Base-by-base conservation (phyloP, 2,329 filamentous ascomycete species). In the Gaeumannomyces sp. region DNA sequence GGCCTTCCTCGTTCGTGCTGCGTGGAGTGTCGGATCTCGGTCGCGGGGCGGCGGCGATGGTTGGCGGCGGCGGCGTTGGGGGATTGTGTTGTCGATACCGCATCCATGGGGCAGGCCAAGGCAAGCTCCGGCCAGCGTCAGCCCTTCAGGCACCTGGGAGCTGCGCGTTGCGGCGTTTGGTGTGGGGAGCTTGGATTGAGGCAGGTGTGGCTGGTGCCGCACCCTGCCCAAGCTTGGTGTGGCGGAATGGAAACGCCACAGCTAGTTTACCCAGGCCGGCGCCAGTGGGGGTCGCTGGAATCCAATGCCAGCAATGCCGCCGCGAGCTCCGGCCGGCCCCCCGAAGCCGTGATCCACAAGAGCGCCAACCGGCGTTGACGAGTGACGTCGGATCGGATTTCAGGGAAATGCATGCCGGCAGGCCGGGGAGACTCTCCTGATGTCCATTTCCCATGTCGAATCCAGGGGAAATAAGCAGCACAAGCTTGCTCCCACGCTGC, bases 121-220 rank as follows among this genome's bases (percentile, higher is more conserved):
- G 45, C 45, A 53, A 53, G 45, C 45, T 53, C 45, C 38, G 22
- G 45, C 45, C 45, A 53, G 45, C 45, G 45, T 53, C 45, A 53
- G 45, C 45, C 31, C 62, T 67, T 66, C 66, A 67, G 65, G 65
- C 65, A 65, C 61, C 60, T 63, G 66, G 33, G 65, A 67, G 67
- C 64, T 68, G 67, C 64, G 67, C 62, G 66, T 65, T 68, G 61
- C 64, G 53, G 61, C 64, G 53, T 60, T n/a, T 28, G 59, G 6
- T 3, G 45, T 53, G 45, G 45, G 22, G 45, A 53, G 45, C 45
- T 53, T 53, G 19, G 45, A n/a, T 22, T 53, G 16, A 7, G 45
- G 45, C 16, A n/a, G 45, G 19, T 53, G 45, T 53, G 45, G 45
- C 45, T 53, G 45, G 45, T 7, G 45, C 45, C 33, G 33, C 33